Base-by-base conservation (phyloP, 805 yeast genomes). In the Starmerella lactis-condensi region DNA sequence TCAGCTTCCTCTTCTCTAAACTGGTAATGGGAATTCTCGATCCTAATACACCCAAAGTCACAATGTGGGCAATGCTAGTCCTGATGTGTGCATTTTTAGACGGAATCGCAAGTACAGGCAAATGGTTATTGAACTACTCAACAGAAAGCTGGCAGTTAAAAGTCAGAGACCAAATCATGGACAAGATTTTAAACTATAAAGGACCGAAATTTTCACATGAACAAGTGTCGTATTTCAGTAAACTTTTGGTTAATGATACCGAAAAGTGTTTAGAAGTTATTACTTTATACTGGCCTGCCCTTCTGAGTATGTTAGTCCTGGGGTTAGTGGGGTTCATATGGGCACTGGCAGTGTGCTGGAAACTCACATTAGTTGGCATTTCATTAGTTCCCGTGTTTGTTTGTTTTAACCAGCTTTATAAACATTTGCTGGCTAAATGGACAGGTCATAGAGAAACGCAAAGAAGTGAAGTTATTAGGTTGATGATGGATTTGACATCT, bases 311-410 rank as follows among this genome's bases (percentile, higher is more conserved):
- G 24, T 30, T 65, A 2, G 56, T 69, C 0, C 60, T 81, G 29
- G 56, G 75, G 0, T 23, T 58, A 0, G 52, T 70, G 17, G 91
- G 94, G 4, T 38, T 72, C 4, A 56, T 69, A 5, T 89, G 95
- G 95, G 71, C 94, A 0, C 38, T 81, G 1, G 62, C 61, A 0
- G 49, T 62, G 8, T 93, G 94, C 0, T 89, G 96, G 96, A 76
- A 74, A 44, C 55, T 89, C 25, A 67, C 94, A 2, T 54, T 85
- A 7, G 89, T 79, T 2, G 91, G 93, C 2, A 44, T 83, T 8
- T 64, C 93, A 0, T 60, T 82, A 50, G 62, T 76, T 10, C 91
- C 93, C 0, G 39, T 71, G 9, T 69, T 77, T 30, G 43, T 67
- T 0, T 17, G 66, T 0, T 45, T 69, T 1, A 65, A 83, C 2